A percentile compares a stretch with the other conserved stretches of the same genome.
Evolutionary conservation across 164 flowering plant genomes (phyloP).

Genomic region (Berberis vulgaris): DNA sequence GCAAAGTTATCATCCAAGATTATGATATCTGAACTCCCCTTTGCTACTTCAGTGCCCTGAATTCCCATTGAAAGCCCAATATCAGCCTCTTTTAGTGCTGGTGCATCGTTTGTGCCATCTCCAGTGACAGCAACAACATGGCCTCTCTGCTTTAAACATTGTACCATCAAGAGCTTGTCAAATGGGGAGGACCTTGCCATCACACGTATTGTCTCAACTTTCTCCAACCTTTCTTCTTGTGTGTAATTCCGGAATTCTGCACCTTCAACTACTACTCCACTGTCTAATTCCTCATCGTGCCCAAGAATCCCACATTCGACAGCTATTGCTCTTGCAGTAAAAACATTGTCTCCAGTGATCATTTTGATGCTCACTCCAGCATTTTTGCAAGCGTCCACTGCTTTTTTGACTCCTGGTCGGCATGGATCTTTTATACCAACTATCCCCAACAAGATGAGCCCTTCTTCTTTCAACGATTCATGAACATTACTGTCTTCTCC

Average conservation of each 20-base stretch:
- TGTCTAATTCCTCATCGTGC: constrained; percentile 6
- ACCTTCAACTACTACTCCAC: constrained; percentile 55
- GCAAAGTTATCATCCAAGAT: constrained; percentile 62
- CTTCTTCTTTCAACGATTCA: constrained; percentile 29
- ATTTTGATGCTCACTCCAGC: constrained; percentile 67
- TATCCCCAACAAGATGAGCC: constrained; percentile 45
- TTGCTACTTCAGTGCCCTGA: constrained; percentile 74
- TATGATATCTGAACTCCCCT: constrained; percentile 70
- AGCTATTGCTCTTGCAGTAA: constrained; percentile 73
- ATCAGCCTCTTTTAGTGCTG: constrained; percentile 71
- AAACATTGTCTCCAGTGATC: constrained; percentile 78
- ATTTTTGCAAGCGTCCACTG: constrained; percentile 40
- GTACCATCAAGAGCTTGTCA: constrained; percentile 70
- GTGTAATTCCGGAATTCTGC: constrained; percentile 50
- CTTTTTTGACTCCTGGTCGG: constrained; percentile 45
- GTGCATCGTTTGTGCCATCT: constrained; percentile 80
- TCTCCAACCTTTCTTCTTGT: constrained; percentile 39
- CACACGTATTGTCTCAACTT: constrained; percentile 41
- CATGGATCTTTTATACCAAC: constrained; percentile 78
- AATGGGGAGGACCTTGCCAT: constrained; percentile 76
- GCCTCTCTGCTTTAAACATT: constrained; percentile 53
- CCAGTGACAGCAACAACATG: constrained; percentile 76
- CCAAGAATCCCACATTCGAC: constrained; percentile 65
- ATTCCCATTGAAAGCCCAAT: constrained; percentile 79
- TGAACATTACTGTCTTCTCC: constrained; percentile 12